Evolutionary conservation across 257 asterid genomes (phyloP).

Genomic region (Solanum verrucosum): DNA sequence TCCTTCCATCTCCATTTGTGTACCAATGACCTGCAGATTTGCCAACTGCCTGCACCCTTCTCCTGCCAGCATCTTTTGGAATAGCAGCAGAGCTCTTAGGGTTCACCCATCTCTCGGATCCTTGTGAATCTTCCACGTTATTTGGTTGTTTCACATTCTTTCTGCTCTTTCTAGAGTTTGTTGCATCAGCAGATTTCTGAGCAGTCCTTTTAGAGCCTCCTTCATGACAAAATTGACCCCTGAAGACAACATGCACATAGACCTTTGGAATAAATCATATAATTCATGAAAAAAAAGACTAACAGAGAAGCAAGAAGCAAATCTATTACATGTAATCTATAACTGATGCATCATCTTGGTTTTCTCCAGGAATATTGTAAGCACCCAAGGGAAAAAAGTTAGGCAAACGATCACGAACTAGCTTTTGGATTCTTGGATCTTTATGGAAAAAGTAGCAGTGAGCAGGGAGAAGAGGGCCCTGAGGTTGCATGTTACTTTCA

Average conservation of each 20-base stretch:
- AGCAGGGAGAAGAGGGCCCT: slow-evolving; percentile 42
- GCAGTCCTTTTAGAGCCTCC: slow-evolving; percentile 27
- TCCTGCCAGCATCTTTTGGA: slow-evolving; percentile 65
- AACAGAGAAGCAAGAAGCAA: background rate
- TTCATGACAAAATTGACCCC: slow-evolving; percentile 63
- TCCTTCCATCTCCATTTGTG: slow-evolving; percentile 47
- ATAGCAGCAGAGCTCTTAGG: slow-evolving; percentile 41
- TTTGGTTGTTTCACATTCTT: slow-evolving; percentile 27
- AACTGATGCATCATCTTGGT: slow-evolving; percentile 29
- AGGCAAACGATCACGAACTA: slow-evolving; percentile 67
- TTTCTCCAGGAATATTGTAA: slow-evolving; percentile 32
- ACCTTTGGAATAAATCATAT: background rate
- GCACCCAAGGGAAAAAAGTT: slow-evolving; percentile 71
- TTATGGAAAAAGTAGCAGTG: slow-evolving; percentile 61
- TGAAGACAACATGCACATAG: slow-evolving; percentile 15
- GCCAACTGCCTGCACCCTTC: slow-evolving; percentile 69
- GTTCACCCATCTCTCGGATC: slow-evolving; percentile 53
- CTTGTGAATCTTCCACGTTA: slow-evolving; percentile 28
- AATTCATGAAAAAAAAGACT: background rate
- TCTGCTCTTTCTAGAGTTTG: slow-evolving; percentile 37
- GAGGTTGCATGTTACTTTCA: slow-evolving; percentile 12
- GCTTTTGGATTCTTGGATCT: slow-evolving; percentile 69
- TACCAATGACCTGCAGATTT: slow-evolving; percentile 77
- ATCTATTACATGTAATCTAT: slow-evolving; percentile 67
- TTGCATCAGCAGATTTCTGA: slow-evolving; percentile 9